Conservation (phyloP, 495 filamentous ascomycete species). For the Paragyromitra xinjiangensis region DNA sequence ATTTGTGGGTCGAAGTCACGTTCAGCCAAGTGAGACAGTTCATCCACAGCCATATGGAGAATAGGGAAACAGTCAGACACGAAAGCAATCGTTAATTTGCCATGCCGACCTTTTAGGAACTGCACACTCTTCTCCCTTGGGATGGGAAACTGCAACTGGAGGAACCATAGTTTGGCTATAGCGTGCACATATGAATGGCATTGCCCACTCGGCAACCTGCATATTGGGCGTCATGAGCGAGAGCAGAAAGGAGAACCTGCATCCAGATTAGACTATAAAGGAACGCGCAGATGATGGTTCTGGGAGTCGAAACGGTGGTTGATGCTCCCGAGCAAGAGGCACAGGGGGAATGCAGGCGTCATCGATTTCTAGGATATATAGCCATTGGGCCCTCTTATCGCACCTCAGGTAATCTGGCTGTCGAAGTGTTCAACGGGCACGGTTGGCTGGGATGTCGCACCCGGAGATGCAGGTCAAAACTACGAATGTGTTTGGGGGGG, state of each 20-base stretch:
- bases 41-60: constrained; percentile 35
- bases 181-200: constrained; percentile 32
- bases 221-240: constrained; percentile 38
- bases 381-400: constrained; percentile 45
- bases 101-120: constrained; percentile 34
- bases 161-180: constrained; percentile 26
- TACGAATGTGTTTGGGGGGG: constrained; percentile 35
- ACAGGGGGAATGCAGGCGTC: constrained; percentile 40
- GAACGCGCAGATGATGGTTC: constrained; percentile 23
- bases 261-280: constrained; percentile 38
- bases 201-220: constrained; percentile 41
- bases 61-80: constrained; percentile 32
- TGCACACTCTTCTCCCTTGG: constrained; percentile 25
- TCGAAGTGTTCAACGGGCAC: constrained; percentile 29
- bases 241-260: constrained; percentile 41
- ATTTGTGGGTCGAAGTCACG: constrained; percentile 42
- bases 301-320: constrained; percentile 26
- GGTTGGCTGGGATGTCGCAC: constrained; percentile 40
- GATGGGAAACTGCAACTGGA: constrained; percentile 46
- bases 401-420: constrained; percentile 41
- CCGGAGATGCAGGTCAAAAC: constrained; percentile 42
- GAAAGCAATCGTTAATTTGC: constrained; percentile 28
- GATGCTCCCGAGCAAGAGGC: constrained; percentile 45
- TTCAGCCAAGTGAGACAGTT: constrained; percentile 52
- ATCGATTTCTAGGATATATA: constrained; percentile 42